phyloP scores from a whole-genome alignment of 2,329 filamentous ascomycete genomes.

The Hypoxylon sp. region DNA sequence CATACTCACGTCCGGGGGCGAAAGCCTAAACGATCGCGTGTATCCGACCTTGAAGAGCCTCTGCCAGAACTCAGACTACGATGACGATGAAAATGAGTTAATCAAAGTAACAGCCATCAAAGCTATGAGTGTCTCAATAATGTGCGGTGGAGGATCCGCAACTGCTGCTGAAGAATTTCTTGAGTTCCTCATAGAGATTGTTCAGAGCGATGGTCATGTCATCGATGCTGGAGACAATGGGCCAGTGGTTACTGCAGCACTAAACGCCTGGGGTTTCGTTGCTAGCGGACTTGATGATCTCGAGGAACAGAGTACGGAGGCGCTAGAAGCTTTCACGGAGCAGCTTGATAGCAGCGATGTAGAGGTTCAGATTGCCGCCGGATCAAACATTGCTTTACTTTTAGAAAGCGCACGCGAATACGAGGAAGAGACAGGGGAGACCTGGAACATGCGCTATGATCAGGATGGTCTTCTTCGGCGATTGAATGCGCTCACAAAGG shows the following conservation, averaged over 20 bases:
- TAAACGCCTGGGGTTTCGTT: conserved; percentile 84
- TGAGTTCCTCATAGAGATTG: conserved; percentile 80
- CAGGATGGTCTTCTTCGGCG: conserved; percentile 63
- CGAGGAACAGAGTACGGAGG: conserved; percentile 76
- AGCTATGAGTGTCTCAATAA: conserved; percentile 76
- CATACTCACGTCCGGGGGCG: conserved; percentile 74
- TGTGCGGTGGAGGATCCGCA: conserved; percentile 80
- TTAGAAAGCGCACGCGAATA: conserved; percentile 76
- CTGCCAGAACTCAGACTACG: conserved; percentile 76
- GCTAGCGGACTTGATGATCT: conserved; percentile 83
- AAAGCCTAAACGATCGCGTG: conserved; percentile 74
- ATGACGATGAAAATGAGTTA: conserved; percentile 68
- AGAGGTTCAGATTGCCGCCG: conserved; percentile 81
- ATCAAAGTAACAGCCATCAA: conserved; percentile 80
- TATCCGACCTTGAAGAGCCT: conserved; percentile 70
- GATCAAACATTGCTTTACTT: conserved; percentile 83
- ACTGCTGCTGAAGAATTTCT: conserved; percentile 79
- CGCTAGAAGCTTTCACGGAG: conserved; percentile 85
- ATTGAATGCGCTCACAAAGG: conserved; percentile 62
- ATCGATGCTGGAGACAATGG: conserved; percentile 79
- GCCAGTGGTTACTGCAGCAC: conserved; percentile 77
- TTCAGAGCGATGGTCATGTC: conserved; percentile 81
- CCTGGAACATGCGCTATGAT: conserved; percentile 64
- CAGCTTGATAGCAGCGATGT: conserved; percentile 83
- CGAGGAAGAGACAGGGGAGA: conserved; percentile 63